A percentile compares a stretch with the other conserved stretches of the same genome.
Conservation (phyloP, 306 rosid genomes). For the Malus asiatica region DNA sequence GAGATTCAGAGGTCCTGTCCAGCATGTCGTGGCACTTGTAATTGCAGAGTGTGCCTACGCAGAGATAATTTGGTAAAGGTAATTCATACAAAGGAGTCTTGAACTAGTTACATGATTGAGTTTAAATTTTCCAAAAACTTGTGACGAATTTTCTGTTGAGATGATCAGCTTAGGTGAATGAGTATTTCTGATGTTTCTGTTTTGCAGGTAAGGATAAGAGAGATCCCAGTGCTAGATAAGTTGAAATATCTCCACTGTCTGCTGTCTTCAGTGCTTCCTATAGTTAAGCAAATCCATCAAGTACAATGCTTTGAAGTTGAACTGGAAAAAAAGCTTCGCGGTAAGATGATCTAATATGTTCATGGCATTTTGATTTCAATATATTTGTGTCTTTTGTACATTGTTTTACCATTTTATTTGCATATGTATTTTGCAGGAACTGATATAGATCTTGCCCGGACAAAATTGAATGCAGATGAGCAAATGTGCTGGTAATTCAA, state of each 20-base stretch:
- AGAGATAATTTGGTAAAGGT: constrained; percentile 87
- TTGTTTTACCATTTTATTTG: constrained; percentile 13
- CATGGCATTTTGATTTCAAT: neutral
- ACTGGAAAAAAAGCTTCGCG: constrained; percentile 69
- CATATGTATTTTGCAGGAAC: constrained; percentile 53
- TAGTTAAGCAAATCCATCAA: constrained; percentile 69
- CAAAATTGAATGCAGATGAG: constrained; percentile 89
- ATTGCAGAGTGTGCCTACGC: constrained; percentile 76
- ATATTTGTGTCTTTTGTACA: constrained; percentile 6
- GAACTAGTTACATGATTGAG: neutral
- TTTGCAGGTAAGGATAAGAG: constrained; percentile 74
- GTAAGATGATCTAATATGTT: constrained; percentile 40
- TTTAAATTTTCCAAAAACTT: constrained; percentile 11
- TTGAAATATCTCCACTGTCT: constrained; percentile 68
- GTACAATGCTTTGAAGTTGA: constrained; percentile 89
- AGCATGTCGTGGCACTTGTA: constrained; percentile 86
- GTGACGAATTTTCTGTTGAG: constrained; percentile 7
- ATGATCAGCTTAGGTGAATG: constrained; percentile 10
- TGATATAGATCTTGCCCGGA: constrained; percentile 68
- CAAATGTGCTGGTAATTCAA: constrained; percentile 93
- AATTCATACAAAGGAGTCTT: constrained; percentile 4
- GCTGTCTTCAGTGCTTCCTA: constrained; percentile 84
- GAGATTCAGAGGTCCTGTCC: constrained; percentile 80
- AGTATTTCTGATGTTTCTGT: constrained; percentile 16
- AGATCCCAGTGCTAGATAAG: constrained; percentile 76